These are phyloP conservation scores for Sicyos edulis DNA, from an alignment of 306 rosid genomes.

Conservation along the genomic window DNA sequence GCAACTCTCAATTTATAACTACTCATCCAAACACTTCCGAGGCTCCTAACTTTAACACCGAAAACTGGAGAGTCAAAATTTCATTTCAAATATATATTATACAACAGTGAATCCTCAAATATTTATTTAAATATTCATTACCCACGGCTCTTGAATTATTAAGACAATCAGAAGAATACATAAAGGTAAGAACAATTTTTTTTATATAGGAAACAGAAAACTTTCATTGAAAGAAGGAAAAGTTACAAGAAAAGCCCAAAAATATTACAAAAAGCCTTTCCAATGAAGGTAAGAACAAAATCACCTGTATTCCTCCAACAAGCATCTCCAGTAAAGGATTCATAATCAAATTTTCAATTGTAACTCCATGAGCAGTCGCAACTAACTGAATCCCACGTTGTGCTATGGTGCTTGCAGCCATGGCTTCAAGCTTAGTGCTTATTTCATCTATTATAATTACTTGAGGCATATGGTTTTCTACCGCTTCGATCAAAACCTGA, in stretches of 20 bases:
- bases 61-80: conserved; percentile 1
- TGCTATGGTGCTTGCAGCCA: conserved; percentile 97
- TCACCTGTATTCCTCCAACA: conserved; percentile 95
- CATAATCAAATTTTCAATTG: conserved; percentile 84
- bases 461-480: conserved; percentile 99
- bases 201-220: no score
- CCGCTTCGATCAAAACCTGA: conserved; percentile 94
- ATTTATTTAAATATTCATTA: background rate
- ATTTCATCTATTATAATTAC: conserved; percentile 94
- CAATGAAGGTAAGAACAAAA: conserved; percentile 24
- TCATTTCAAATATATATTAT: background rate
- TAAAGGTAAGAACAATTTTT: conserved; percentile 22
- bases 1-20: no score
- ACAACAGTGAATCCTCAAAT: background rate
- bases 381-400: conserved; percentile 97
- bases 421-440: conserved; percentile 96
- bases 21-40: no score
- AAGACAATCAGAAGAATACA: background rate
- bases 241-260: no score
- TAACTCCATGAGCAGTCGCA: conserved; percentile 97
- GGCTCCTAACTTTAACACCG: background rate
- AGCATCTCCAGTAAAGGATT: conserved; percentile 95
- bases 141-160: background rate
- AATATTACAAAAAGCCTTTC: no score
- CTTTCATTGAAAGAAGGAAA: no score